phyloP scores from a whole-genome alignment of 2,329 filamentous ascomycete genomes.

The Grosmannia huntii region DNA sequence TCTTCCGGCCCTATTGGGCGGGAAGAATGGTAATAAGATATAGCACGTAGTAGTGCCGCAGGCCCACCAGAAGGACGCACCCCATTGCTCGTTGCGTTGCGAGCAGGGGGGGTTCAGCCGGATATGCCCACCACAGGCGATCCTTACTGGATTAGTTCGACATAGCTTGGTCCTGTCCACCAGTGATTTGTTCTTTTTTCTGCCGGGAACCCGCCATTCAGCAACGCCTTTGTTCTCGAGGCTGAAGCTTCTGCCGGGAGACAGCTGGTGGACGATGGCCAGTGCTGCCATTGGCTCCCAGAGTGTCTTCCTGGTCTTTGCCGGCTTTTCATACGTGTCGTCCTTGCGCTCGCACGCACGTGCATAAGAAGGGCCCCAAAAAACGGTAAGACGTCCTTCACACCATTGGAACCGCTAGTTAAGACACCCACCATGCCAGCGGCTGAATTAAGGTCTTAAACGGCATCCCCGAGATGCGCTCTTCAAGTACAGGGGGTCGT shows the following conservation, averaged over 20 bases:
- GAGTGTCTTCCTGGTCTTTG: not conserved
- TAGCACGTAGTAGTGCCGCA: not conserved
- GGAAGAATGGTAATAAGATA: not conserved
- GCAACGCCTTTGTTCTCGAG: not conserved
- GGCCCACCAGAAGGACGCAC: not conserved
- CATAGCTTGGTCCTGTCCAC: not conserved
- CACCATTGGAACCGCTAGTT: not conserved
- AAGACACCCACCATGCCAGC: not conserved
- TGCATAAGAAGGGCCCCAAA: not conserved
- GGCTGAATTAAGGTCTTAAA: not conserved
- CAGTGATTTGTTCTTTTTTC: not conserved
- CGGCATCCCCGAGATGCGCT: not conserved
- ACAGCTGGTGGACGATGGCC: not conserved
- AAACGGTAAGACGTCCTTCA: not conserved
- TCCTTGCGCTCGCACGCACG: not conserved
- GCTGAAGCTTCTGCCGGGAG: not conserved
- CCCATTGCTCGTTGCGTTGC: not conserved
- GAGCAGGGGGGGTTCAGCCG: constrained; percentile 1
- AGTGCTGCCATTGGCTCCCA: not conserved
- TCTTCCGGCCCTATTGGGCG: not conserved
- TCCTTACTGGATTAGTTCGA: not conserved
- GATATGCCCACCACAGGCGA: not conserved
- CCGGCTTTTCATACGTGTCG: not conserved
- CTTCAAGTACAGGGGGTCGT: not conserved
- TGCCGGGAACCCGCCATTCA: not conserved